Conservation (phyloP, 2,329 filamentous ascomycete genomes). For the Graphium sp. region DNA sequence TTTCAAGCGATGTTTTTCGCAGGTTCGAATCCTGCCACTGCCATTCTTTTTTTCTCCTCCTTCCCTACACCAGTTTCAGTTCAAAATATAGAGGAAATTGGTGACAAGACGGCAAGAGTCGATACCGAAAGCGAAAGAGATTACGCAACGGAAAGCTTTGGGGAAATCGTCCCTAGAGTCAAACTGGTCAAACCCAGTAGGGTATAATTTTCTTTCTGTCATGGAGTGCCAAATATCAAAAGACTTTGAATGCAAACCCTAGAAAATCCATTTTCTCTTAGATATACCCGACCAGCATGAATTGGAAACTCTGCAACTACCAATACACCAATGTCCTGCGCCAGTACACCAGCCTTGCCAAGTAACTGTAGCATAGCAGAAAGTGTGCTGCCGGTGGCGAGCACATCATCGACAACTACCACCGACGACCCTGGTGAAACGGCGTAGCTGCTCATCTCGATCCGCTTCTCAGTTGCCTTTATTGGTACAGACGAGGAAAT, state of each 20-base stretch:
- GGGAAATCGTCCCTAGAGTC: too few species aligned
- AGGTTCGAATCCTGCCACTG: too few species aligned
- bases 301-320: slow-evolving; percentile 39
- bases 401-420: slow-evolving; percentile 43
- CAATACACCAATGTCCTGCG: slow-evolving; percentile 26
- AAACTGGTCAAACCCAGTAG: too few species aligned
- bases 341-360: slow-evolving; percentile 19
- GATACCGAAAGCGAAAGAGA: too few species aligned
- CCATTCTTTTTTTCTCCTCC: too few species aligned
- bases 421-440: slow-evolving; percentile 22
- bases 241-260: slow-evolving; percentile 31
- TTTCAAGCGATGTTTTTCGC: too few species aligned
- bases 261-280: slow-evolving; percentile 31
- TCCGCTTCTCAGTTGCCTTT: slow-evolving; percentile 12
- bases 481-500: slow-evolving; percentile 26
- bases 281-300: slow-evolving; percentile 29
- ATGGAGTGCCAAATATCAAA: slow-evolving; percentile 19
- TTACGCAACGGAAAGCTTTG: too few species aligned
- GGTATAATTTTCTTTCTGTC: slow-evolving; percentile 3
- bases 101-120: too few species aligned
- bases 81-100: too few species aligned
- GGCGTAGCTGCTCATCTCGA: slow-evolving; percentile 30
- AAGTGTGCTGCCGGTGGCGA: slow-evolving; percentile 37
- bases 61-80: too few species aligned
- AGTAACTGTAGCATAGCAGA: slow-evolving; percentile 33